Percentiles rank a stretch among this genome's conserved stretches.
Conservation (phyloP, 2,329 filamentous ascomycete species). For the Colletotrichum limetticola region DNA sequence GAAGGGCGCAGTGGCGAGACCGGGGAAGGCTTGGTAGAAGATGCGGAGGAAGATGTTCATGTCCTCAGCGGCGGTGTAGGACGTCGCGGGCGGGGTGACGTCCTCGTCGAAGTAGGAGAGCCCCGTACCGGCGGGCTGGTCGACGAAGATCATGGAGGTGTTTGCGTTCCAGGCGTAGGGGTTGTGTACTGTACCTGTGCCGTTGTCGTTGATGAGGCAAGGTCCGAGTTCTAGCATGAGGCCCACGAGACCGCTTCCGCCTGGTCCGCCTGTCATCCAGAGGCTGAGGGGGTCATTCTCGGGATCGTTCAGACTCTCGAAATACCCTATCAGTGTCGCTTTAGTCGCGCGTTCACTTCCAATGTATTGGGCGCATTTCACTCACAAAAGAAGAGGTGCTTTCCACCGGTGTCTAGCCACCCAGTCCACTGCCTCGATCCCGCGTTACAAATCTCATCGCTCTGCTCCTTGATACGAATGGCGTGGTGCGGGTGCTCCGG, state of each 20-base stretch:
- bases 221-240: constrained; percentile 35
- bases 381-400: constrained; percentile 38
- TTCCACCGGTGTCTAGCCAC: constrained; percentile 40
- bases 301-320: constrained; percentile 42
- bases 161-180: constrained; percentile 37
- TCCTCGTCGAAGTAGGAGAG: constrained; percentile 55
- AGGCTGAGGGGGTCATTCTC: constrained; percentile 55
- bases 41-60: constrained; percentile 61
- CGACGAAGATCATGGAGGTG: constrained; percentile 53
- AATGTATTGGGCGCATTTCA: background rate
- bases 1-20: constrained; percentile 49
- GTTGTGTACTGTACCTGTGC: constrained; percentile 32
- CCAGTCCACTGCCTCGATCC: constrained; percentile 42
- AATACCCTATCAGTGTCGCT: constrained; percentile 37
- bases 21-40: constrained; percentile 57
- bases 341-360: no score
- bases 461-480: constrained; percentile 41
- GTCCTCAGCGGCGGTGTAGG: constrained; percentile 56
- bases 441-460: constrained; percentile 40
- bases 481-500: constrained; percentile 37
- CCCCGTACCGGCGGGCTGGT: constrained; percentile 68
- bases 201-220: constrained; percentile 32
- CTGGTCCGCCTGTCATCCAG: constrained; percentile 70
- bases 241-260: constrained; percentile 59
- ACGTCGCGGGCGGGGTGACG: constrained; percentile 45